Base-by-base conservation (phyloP, 306 rosid genomes). In the Ormosia semicastrata region DNA sequence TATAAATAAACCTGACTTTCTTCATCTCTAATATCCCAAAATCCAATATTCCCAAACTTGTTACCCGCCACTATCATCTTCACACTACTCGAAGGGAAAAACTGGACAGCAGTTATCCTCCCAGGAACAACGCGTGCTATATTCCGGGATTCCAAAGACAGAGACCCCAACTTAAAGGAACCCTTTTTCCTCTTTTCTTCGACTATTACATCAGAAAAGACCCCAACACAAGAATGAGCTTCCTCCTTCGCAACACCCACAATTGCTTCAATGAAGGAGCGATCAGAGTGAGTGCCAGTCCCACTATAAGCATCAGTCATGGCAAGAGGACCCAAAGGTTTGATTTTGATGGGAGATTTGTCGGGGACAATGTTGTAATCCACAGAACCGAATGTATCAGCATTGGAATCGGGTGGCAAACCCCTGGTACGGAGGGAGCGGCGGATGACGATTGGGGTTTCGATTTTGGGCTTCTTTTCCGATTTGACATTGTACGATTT, bases 391-490 rank as follows among this genome's bases (percentile, higher is more conserved):
- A n/a, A 18, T n/a, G 65, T 62, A 1, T 62, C 77, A 0, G 78
- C 84, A 56, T 82, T 84, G 46, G 71, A 75, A 66, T 87, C 94
- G 0, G 99, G 97, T 7, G 93, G 89, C 79, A 91, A 77, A 0
- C 98, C 98, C 43, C 94, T 87, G 2, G 88, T 82, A 5, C 99
- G 91, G 41, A 92, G 77, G 49, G 99, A 95, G 44, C 96, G 92
- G 52, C 99, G 86, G 4, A 89, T 76, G 3, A 90, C 93, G 0
- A 86, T 7, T 2, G 97, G 92, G 75, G 88, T 65, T 80, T 90
- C 90, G 8, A 6, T 64, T 85, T 87, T 89, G 34, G 90, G 89
- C 33, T 88, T 88, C 84, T 85, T 89, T 74, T 83, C 83, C 6
- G 81, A 86, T 82, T 81, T 82, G 43, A 56, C 59, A 57, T 13